Evolutionary conservation across 2,329 filamentous ascomycete species (phyloP), one percentile per base, ranked within the genome.

Genomic region (Pseudonectria foliicola): DNA sequence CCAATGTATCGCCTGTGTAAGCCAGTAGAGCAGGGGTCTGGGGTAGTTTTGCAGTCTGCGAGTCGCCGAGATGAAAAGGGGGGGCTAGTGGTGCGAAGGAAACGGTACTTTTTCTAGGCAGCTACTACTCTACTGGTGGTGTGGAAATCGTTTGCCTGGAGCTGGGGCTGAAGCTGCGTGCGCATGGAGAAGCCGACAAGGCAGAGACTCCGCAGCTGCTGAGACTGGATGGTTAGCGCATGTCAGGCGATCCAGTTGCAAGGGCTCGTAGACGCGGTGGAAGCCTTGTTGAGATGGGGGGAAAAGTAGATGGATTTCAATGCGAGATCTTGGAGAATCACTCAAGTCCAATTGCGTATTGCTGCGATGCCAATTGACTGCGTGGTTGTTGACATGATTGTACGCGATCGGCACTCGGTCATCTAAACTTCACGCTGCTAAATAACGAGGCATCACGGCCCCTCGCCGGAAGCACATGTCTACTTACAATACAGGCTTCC

Each of bases 221-320:
- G 50, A 45, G 50, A 53, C 46, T 49, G 43, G 36, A 47, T 42
- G 50, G 42, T 21, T 53, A 53, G 34, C 35, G 43, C 45, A 46
- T 50, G 43, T 37, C 43, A 31, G 38, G 23, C 39, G 37, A 50
- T 35, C 43, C 38, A 42, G 41, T 46, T 48, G 41, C 46, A 41
- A 52, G 45, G 18, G 40, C 50, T 43, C 31, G 40, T 35, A 33
- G 24, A 25, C 38, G 23, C 13, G 27, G 40, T 12, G 29, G 37
- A 31, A 48, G 37, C 37, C 38, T 47, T 35, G 34, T 38, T 34
- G 27, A 5, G 18, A n/a, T 8, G 8, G 18, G 8, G 18, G 8
- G 8, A 41, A 37, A 44, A 45, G 46, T 39, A 29, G 40, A 43
- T 42, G 26, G 33, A 28, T 26, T 28, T 13, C 28, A 43, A 39